Evolutionary conservation across 805 yeast genomes (phyloP), one percentile per base, ranked within the genome.

Genomic region (Wickerhamomyces mucosus): DNA sequence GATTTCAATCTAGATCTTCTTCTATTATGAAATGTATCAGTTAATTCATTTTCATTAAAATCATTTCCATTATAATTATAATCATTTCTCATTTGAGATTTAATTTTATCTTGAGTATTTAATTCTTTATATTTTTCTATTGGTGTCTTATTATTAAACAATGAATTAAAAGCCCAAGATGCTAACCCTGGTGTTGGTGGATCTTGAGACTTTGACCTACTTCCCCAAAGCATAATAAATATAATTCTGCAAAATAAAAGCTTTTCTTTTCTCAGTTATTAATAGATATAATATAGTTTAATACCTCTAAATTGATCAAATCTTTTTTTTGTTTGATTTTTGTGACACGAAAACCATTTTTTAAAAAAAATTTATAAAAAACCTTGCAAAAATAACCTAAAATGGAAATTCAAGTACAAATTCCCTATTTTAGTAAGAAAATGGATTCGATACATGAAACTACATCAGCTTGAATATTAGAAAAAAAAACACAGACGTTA

Each of bases 101-200:
- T 27, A 11, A 22, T 23, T 6, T 31, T 18, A 13, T 31, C 21
- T 9, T 27, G 28, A 17, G 20, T 24, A 23, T 38, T 39, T 31
- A 40, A 20, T n/a, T 43, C 36, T 3, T 41, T 35, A 31, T 50
- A 50, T 31, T 50, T 50, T 3, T 45, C 27, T 22, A 44, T 33
- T 3, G 54, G 54, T 2, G 53, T 48, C 27, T 42, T 39, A 14
- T 32, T 41, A 27, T 33, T 43, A 39, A 50, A 46, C 7, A 50
- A 22, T 2, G 54, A 48, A 23, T 40, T 37, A 35, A 41, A 41
- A 0, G 50, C 51, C 54, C 54, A 50, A 4, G 36, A 29, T 1
- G 51, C 50, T 12, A 49, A 26, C 4, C 53, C 53, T 4, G 53
- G 53, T 2, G 53, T 46, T 3, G 52, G 46, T 15, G 50, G 52